Evolutionary conservation across 345 rosid genomes (phyloP).

Genomic region (Gossypium rotundifolium): DNA sequence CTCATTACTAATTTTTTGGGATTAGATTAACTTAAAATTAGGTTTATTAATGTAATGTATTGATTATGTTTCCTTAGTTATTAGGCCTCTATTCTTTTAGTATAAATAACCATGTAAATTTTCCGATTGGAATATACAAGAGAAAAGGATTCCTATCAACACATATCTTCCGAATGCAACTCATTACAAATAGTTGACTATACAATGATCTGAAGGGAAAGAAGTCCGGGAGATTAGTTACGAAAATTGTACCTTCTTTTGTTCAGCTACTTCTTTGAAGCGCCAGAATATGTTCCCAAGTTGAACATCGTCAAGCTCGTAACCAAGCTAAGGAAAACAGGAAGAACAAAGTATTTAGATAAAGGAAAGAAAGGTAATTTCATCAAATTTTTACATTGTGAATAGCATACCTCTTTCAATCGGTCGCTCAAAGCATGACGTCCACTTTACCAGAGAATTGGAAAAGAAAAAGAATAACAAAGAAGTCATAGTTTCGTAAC

Average conservation of each 20-base stretch:
- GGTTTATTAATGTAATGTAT: too few species aligned
- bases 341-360: conserved; percentile 14
- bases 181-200: neutral
- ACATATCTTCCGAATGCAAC: neutral
- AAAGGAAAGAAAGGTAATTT: neutral
- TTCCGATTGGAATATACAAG: too few species aligned
- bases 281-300: conserved; percentile 74
- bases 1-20: too few species aligned
- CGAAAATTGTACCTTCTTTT: conserved; percentile 58
- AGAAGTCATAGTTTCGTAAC: neutral
- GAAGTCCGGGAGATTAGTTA: neutral
- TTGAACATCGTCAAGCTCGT: conserved; percentile 65
- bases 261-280: conserved; percentile 88
- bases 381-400: neutral
- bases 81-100: too few species aligned
- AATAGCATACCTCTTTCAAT: conserved; percentile 57
- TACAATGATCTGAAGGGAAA: neutral
- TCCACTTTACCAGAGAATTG: conserved; percentile 49
- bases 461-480: conserved; percentile 2
- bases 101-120: too few species aligned
- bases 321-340: conserved; percentile 64
- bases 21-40: too few species aligned
- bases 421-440: conserved; percentile 85
- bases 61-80: too few species aligned
- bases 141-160: too few species aligned